Evolutionary conservation across 108 stramenopile species (phyloP).

Genomic region (Stephanodiscus triporus): DNA sequence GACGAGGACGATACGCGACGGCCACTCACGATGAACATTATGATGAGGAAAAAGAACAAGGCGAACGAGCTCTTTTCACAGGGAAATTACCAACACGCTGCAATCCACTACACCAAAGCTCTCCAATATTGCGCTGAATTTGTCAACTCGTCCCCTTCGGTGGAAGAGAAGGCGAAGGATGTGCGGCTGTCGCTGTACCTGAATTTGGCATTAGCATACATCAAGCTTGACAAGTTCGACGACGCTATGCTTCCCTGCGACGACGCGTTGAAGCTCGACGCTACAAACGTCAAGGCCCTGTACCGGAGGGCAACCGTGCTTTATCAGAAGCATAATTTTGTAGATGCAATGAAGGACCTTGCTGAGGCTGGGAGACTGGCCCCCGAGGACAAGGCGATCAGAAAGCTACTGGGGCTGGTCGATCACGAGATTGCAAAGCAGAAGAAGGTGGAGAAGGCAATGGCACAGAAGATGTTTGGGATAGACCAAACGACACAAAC

Average conservation of each 20-base stretch:
- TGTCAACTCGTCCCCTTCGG: slow-evolving; percentile 55
- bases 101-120: slow-evolving; percentile 61
- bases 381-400: slow-evolving; percentile 60
- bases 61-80: slow-evolving; percentile 57
- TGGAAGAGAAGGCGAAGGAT: slow-evolving; percentile 52
- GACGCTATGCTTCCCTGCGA: slow-evolving; percentile 54
- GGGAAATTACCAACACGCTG: slow-evolving; percentile 55
- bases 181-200: slow-evolving; percentile 56
- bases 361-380: slow-evolving; percentile 47
- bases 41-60: slow-evolving; percentile 62
- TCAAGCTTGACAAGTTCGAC: slow-evolving; percentile 57
- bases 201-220: slow-evolving; percentile 57
- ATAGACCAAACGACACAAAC: no score
- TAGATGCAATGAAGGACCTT: slow-evolving; percentile 56
- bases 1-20: slow-evolving; percentile 63
- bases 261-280: slow-evolving; percentile 55
- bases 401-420: slow-evolving; percentile 47
- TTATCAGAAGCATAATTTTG: slow-evolving; percentile 58
- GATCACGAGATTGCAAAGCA: slow-evolving; percentile 55
- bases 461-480: slow-evolving; percentile 73
- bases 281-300: slow-evolving; percentile 50
- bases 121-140: slow-evolving; percentile 58
- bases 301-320: slow-evolving; percentile 59
- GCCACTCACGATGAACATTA: slow-evolving; percentile 63
- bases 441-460: slow-evolving; percentile 62